These are phyloP conservation scores for Leccinum rimulosum DNA, from an alignment of 768 basidiomycete genomes.

Conservation along the genomic window DNA sequence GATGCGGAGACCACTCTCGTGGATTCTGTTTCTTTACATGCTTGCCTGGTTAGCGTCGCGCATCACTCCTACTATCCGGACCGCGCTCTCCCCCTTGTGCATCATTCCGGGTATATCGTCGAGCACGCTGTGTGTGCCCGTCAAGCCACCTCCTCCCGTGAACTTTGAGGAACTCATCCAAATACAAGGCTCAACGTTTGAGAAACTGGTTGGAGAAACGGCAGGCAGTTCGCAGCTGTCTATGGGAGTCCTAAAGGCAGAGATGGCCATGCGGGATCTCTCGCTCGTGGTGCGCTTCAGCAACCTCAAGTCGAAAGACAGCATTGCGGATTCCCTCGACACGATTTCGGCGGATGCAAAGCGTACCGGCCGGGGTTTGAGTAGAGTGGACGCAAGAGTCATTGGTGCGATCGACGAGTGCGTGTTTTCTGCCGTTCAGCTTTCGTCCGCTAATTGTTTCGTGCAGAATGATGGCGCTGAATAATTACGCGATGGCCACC, in stretches of 20 bases:
- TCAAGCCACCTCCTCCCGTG: constrained; percentile 33
- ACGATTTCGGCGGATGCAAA: constrained; percentile 63
- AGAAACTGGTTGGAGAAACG: constrained; percentile 58
- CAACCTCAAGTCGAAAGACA: constrained; percentile 57
- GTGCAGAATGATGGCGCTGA: constrained; percentile 67
- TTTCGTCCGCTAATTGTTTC: background rate
- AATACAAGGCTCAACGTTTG: constrained; percentile 60
- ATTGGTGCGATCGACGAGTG: constrained; percentile 73
- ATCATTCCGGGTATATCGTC: constrained; percentile 56
- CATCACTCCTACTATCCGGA: constrained; percentile 43
- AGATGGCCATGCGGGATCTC: constrained; percentile 74
- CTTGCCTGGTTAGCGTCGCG: constrained; percentile 43
- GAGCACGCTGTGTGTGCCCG: constrained; percentile 40
- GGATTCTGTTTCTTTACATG: constrained; percentile 51
- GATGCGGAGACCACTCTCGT: constrained; percentile 54
- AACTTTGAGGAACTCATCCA: constrained; percentile 63
- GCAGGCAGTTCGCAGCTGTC: constrained; percentile 59
- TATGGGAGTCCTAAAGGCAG: constrained; percentile 69
- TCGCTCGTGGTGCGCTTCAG: constrained; percentile 61
- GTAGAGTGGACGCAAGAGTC: constrained; percentile 63
- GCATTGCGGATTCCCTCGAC: constrained; percentile 47
- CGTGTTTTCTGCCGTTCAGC: constrained; percentile 19
- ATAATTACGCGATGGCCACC: constrained; percentile 62
- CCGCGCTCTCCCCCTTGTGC: constrained; percentile 57
- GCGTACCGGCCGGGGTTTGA: constrained; percentile 55